Percentiles rank a stretch among this genome's conserved stretches.
phyloP scores from a whole-genome alignment of 2,329 filamentous ascomycete genomes.

The Trichoderma semiorbis region DNA sequence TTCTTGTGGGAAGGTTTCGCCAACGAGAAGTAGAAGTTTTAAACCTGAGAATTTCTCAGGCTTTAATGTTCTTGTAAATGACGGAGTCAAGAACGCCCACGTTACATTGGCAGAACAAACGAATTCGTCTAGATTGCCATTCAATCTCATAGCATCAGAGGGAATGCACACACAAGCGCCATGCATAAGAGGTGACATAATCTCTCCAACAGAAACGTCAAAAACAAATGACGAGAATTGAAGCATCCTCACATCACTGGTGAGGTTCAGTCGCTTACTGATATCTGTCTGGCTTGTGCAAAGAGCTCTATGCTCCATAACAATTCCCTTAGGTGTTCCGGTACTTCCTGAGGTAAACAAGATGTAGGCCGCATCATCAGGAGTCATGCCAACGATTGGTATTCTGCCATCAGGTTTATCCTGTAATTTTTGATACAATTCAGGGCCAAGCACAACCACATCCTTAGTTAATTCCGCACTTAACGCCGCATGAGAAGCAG shows the following conservation, averaged over 20 bases:
- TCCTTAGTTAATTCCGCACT: not conserved
- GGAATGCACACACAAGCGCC: slow-evolving; percentile 21
- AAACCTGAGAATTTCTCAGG: not conserved
- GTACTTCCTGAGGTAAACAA: slow-evolving; percentile 16
- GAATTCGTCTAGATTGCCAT: not conserved
- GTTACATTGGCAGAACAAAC: not conserved
- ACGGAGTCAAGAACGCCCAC: slow-evolving; percentile 6
- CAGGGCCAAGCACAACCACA: not conserved
- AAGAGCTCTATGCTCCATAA: slow-evolving; percentile 6
- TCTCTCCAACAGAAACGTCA: slow-evolving; percentile 19
- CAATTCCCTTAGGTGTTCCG: slow-evolving; percentile 10
- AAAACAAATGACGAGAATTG: slow-evolving; percentile 22
- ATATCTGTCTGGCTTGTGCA: not conserved
- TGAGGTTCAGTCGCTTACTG: not conserved
- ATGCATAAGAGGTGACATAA: slow-evolving; percentile 12
- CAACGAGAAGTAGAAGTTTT: not conserved
- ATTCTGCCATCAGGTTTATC: too few relatives aligned
- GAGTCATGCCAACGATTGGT: not conserved
- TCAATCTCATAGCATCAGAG: not conserved
- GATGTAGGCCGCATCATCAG: not conserved
- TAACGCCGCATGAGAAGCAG: not conserved
- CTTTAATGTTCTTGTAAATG: not conserved
- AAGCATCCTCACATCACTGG: not conserved
- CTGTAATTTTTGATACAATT: not conserved
- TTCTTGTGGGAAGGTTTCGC: not conserved